Conservation (phyloP, 1,139 yeast species). For the Magnusiomyces suaveolens region DNA sequence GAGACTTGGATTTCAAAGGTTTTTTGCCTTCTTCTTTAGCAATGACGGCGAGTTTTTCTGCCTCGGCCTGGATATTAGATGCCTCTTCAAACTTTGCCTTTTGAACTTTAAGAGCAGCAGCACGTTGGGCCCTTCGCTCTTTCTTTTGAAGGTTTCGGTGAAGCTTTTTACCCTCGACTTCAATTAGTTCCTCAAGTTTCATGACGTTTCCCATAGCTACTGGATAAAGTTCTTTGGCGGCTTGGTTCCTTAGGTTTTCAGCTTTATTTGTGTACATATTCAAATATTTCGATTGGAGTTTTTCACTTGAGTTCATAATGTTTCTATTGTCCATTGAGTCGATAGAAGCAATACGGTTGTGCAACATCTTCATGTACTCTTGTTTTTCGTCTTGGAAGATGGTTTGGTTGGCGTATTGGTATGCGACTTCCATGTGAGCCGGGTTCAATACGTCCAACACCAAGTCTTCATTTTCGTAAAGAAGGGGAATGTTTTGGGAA, state of each 20-base stretch:
- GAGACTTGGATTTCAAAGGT: neutral
- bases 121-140: constrained; percentile 10
- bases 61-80: constrained; percentile 10
- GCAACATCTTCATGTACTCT: constrained; percentile 18
- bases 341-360: constrained; percentile 16
- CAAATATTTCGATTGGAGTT: constrained; percentile 15
- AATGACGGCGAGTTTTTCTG: constrained; percentile 22
- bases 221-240: constrained; percentile 21
- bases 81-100: constrained; percentile 14
- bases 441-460: constrained; percentile 13
- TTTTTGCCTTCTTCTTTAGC: constrained; percentile 5
- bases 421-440: constrained; percentile 15
- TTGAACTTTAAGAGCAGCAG: constrained; percentile 13
- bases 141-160: constrained; percentile 9
- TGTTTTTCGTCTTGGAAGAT: constrained; percentile 20
- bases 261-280: constrained; percentile 17
- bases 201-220: constrained; percentile 22
- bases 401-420: constrained; percentile 15
- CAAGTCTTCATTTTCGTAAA: constrained; percentile 13
- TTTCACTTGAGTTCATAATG: constrained; percentile 14
- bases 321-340: constrained; percentile 12
- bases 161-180: constrained; percentile 16
- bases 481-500: constrained; percentile 4
- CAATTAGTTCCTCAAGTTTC: constrained; percentile 19
- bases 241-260: constrained; percentile 21